phyloP scores from a whole-genome alignment of 306 rosid species.

The Gastrolobium bilobum region DNA sequence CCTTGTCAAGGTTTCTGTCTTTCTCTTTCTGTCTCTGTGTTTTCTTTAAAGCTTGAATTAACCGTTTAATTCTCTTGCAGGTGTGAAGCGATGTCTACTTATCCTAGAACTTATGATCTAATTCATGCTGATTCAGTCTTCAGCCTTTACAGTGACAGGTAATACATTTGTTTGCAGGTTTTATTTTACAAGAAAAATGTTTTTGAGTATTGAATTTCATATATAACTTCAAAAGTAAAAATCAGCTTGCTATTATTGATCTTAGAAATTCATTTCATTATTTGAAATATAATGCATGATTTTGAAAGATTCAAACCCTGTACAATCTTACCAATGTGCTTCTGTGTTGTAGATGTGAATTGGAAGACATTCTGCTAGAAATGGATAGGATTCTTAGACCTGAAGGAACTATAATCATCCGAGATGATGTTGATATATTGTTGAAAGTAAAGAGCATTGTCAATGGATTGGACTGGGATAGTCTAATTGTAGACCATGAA shows the following conservation, averaged over 20 bases:
- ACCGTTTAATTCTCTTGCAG: conserved; percentile 50
- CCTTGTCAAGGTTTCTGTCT: background rate
- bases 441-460: conserved; percentile 62
- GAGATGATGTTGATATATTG: conserved; percentile 79
- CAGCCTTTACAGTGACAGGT: conserved; percentile 78
- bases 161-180: conserved; percentile 25
- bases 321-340: background rate
- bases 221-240: background rate
- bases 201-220: background rate
- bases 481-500: conserved; percentile 79
- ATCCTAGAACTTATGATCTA: conserved; percentile 91
- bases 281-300: background rate
- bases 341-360: conserved; percentile 67
- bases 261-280: background rate
- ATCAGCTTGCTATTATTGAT: background rate
- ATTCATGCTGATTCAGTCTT: conserved; percentile 86
- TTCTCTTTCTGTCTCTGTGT: background rate
- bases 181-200: background rate
- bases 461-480: conserved; percentile 74
- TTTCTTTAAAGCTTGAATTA: background rate
- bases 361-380: conserved; percentile 77
- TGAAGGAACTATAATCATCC: conserved; percentile 76
- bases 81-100: conserved; percentile 96
- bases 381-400: conserved; percentile 88
- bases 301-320: background rate